Evolutionary conservation across 192 early-diverging fungal species (phyloP).

Genomic region (Coemansia sp.): DNA sequence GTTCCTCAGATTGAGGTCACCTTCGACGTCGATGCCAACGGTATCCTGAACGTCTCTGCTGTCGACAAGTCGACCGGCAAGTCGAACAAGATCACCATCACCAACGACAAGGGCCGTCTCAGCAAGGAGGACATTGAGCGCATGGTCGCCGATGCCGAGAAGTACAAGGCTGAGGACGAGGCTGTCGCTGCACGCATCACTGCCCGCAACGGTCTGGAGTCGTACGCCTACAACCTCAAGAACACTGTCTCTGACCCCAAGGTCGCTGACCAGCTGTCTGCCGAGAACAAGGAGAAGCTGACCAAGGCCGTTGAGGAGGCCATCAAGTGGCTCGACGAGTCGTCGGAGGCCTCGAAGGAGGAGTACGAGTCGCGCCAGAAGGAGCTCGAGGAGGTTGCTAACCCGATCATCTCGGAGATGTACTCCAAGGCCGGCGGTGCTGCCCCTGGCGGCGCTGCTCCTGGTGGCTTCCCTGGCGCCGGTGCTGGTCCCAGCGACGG

Average conservation of each 20-base stretch:
- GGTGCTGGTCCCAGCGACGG: constrained; percentile 46
- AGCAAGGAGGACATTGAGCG: constrained; percentile 99
- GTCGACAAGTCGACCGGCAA: constrained; percentile 92
- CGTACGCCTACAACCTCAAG: constrained; percentile 96
- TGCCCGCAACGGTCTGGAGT: constrained; percentile 94
- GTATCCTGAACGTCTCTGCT: constrained; percentile 94
- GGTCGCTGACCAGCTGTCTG: constrained; percentile 74
- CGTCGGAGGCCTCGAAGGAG: constrained; percentile 95
- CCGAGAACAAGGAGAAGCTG: constrained; percentile 88
- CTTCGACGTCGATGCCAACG: constrained; percentile 97
- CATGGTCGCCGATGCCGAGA: constrained; percentile 91
- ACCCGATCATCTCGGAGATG: constrained; percentile 97
- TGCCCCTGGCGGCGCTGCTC: constrained; percentile 57
- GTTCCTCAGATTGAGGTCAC: constrained; percentile 96
- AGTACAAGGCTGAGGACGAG: constrained; percentile 98
- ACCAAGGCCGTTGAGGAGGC: constrained; percentile 79
- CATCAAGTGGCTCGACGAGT: constrained; percentile 93
- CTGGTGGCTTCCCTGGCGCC: constrained; percentile 75
- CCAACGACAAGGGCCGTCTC: constrained; percentile 97
- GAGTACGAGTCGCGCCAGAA: constrained; percentile 95
- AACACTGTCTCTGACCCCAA: constrained; percentile 87
- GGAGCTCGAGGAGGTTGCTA: constrained; percentile 89
- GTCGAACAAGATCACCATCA: constrained; percentile 98
- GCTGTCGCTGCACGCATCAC: constrained; percentile 83
- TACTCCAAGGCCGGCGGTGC: constrained; percentile 78